Conservation (phyloP, 805 yeast species). For the Saccharomycopsis javanensis region DNA sequence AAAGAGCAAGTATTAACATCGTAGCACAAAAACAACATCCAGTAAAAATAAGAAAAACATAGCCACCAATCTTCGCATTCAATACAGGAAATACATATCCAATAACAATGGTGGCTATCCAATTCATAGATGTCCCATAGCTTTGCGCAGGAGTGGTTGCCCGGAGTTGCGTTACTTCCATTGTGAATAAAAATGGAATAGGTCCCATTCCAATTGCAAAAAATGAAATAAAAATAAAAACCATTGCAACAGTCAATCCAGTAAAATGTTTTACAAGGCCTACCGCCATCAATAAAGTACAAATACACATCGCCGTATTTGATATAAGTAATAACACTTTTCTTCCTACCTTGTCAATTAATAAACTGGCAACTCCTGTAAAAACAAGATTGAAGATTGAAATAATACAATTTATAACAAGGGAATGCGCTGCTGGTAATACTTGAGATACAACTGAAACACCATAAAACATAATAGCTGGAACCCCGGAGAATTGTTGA, state of each 20-base stretch:
- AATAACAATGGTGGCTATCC: slow-evolving; percentile 79
- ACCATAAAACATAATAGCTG: slow-evolving; percentile 88
- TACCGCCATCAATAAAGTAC: slow-evolving; percentile 52
- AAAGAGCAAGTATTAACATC: slow-evolving; percentile 33
- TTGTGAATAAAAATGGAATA: slow-evolving; percentile 79
- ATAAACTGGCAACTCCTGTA: slow-evolving; percentile 63
- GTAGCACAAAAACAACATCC: slow-evolving; percentile 41
- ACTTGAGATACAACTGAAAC: slow-evolving; percentile 68
- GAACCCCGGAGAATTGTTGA: slow-evolving; percentile 91
- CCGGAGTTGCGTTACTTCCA: slow-evolving; percentile 77
- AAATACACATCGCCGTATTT: slow-evolving; percentile 54
- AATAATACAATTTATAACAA: slow-evolving; percentile 63
- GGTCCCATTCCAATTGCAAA: slow-evolving; percentile 95
- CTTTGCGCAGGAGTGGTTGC: slow-evolving; percentile 86
- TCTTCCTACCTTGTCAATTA: slow-evolving; percentile 71
- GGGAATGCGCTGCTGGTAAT: slow-evolving; percentile 53
- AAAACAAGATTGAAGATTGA: slow-evolving; percentile 66
- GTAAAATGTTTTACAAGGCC: slow-evolving; percentile 49
- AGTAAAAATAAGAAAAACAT: slow-evolving; percentile 67
- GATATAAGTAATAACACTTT: slow-evolving; percentile 62
- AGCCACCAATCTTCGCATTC: slow-evolving; percentile 60
- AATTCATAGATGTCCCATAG: slow-evolving; percentile 83
- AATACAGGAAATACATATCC: slow-evolving; percentile 76
- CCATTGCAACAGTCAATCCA: slow-evolving; percentile 46
- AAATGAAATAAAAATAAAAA: slow-evolving; percentile 65